Evolutionary conservation across 2,329 filamentous ascomycete species (phyloP), one percentile per base, ranked within the genome.

Genomic region (Colletotrichum orbiculare): DNA sequence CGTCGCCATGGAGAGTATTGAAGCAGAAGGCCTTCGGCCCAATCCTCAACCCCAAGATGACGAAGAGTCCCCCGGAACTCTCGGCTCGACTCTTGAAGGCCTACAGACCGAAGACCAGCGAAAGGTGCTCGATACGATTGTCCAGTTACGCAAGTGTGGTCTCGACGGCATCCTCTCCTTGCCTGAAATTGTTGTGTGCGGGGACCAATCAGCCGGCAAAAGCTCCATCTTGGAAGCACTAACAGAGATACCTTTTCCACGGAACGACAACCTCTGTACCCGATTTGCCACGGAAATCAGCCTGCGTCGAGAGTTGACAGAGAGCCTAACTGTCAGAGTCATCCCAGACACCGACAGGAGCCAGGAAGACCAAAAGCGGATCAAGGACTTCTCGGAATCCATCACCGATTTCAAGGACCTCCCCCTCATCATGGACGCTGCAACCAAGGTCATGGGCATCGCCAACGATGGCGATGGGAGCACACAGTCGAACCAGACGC

Each of bases 221-320:
- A 89, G 85, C 60, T 89, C 87, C 0, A 86, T 90, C 0, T 81
- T 91, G 0, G 87, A 91, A 69, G 88, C 87, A 1, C 86, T 91
- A 43, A 88, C 88, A 0, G 82, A 85, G 4, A 80, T 91, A 2
- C 79, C 81, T 0, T 91, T 91, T 66, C 87, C 87, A 0, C 77
- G 80, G 8, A 85, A 87, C 33, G 84, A 85, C 57, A 85, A 81
- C 42, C 71, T 89, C 0, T 90, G 87, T 72, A 90, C 88, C 0
- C 80, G 85, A 0, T 90, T 91, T 66, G 83, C 87, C 0, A 91
- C 87, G 0, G 86, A 91, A 72, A 75, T 90, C 17, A 79, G 88
- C 11, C 78, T 91, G 4, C 82, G 87, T 15, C 80, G 82, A 9
- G 75, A 74, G 3, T 17, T 73, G 0, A 64, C 74, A 0, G 62